phyloP scores from a whole-genome alignment of 2,329 filamentous ascomycete genomes.

The Clonostachys rhizophaga region DNA sequence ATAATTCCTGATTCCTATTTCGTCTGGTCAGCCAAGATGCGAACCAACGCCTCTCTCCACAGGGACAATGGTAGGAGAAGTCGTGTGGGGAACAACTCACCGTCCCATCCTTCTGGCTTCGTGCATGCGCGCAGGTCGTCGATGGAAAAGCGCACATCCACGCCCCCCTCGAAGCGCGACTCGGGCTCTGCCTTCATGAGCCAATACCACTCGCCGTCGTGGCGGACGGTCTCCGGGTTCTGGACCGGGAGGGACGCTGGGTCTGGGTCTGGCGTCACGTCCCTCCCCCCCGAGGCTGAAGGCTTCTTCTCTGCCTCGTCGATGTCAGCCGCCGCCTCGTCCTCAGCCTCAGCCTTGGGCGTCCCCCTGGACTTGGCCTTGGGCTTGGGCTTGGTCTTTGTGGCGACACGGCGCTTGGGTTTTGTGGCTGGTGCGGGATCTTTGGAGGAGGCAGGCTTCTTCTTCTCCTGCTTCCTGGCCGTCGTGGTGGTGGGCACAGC shows the following conservation, averaged over 20 bases:
- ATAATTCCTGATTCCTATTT: slow-evolving; percentile 42
- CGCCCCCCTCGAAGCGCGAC: slow-evolving; percentile 76
- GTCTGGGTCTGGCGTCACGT: slow-evolving; percentile 18
- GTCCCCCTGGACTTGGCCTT: background rate
- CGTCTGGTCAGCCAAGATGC: too few relatives aligned
- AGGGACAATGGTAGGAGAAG: background rate
- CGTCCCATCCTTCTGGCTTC: slow-evolving; percentile 87
- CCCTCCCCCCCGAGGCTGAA: slow-evolving; percentile 1
- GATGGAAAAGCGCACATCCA: slow-evolving; percentile 91
- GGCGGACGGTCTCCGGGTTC: slow-evolving; percentile 30
- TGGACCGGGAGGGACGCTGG: slow-evolving; percentile 24
- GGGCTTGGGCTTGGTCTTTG: background rate
- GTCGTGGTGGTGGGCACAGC: background rate
- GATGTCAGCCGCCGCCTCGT: background rate
- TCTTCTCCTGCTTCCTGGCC: background rate
- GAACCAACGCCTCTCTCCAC: too few relatives aligned
- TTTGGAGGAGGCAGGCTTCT: background rate
- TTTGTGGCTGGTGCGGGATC: slow-evolving; percentile 1
- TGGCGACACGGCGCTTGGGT: slow-evolving; percentile 1
- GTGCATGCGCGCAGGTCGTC: slow-evolving; percentile 74
- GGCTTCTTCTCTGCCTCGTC: background rate
- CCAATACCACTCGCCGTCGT: slow-evolving; percentile 58
- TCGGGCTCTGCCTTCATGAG: slow-evolving; percentile 88
- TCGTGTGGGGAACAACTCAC: slow-evolving; percentile 38
- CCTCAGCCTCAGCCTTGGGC: background rate